Evolutionary conservation across 2,329 filamentous ascomycete genomes (phyloP).

Genomic region (Botrytis aclada): DNA sequence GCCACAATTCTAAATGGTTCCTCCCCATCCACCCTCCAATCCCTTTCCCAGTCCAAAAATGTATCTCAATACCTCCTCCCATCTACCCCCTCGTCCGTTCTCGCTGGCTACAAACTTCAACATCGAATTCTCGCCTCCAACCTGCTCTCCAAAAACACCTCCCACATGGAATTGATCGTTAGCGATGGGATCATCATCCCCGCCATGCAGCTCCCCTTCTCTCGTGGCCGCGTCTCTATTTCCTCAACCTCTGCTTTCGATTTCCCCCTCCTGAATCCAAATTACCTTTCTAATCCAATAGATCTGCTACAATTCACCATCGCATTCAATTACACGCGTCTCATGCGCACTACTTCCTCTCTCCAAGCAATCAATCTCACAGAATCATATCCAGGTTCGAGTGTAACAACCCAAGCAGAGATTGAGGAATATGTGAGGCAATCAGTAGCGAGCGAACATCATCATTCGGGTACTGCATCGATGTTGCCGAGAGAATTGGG

Average conservation of each 20-base stretch:
- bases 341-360: slow-evolving; percentile 1
- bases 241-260: slow-evolving; percentile 37
- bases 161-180: slow-evolving; percentile 10
- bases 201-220: slow-evolving; percentile 47
- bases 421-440: slow-evolving; percentile 1
- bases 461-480: slow-evolving; percentile 18
- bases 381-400: neutral
- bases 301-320: slow-evolving; percentile 33
- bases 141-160: neutral
- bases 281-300: slow-evolving; percentile 43
- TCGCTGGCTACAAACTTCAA: slow-evolving; percentile 1
- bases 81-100: neutral
- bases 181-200: slow-evolving; percentile 8
- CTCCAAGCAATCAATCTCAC: neutral
- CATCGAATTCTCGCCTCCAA: neutral
- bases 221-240: slow-evolving; percentile 53
- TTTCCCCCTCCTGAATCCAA: slow-evolving; percentile 42
- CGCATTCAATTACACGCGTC: slow-evolving; percentile 19
- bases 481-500: slow-evolving; percentile 16
- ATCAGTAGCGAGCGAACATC: neutral
- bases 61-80: slow-evolving; percentile 15
- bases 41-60: neutral
- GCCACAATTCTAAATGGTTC: neutral
- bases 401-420: neutral
- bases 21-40: neutral